Conservation (phyloP, 768 basidiomycete genomes). For the Suillus cothurnatus region DNA sequence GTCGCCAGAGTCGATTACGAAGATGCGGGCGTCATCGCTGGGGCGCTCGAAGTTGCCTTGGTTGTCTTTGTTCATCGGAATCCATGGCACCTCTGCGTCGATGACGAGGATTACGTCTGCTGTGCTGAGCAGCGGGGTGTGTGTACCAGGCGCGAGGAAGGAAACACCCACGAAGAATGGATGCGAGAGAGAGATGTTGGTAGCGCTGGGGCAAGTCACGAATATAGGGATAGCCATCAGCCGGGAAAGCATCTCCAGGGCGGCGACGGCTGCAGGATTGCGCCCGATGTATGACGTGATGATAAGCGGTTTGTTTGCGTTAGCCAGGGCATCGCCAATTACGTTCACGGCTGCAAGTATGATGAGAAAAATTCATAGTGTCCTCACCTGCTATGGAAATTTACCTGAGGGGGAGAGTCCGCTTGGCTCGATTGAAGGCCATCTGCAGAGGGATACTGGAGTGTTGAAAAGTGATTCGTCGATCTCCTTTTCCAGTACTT, state of each 20-base stretch:
- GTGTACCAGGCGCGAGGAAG: slow-evolving; percentile 47
- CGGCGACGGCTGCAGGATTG: slow-evolving; percentile 46
- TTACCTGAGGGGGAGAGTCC: slow-evolving; percentile 46
- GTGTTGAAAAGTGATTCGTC: slow-evolving; percentile 38
- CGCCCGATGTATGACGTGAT: slow-evolving; percentile 66
- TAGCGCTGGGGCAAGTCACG: slow-evolving; percentile 48
- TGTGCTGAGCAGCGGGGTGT: slow-evolving; percentile 47
- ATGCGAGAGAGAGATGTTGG: slow-evolving; percentile 60
- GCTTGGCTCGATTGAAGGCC: slow-evolving; percentile 54
- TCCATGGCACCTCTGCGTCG: slow-evolving; percentile 72
- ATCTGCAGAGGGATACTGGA: slow-evolving; percentile 36
- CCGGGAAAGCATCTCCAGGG: slow-evolving; percentile 50
- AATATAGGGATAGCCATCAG: slow-evolving; percentile 58
- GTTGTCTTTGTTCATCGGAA: slow-evolving; percentile 46
- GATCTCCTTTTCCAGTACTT: slow-evolving; percentile 68
- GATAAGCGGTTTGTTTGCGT: slow-evolving; percentile 59
- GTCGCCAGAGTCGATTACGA: slow-evolving; percentile 63
- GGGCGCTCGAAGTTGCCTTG: slow-evolving; percentile 38
- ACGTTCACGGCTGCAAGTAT: slow-evolving; percentile 28
- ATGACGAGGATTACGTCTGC: slow-evolving; percentile 68
- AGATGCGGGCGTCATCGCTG: slow-evolving; percentile 46
- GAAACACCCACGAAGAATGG: slow-evolving; percentile 55
- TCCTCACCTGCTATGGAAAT: slow-evolving; percentile 1
- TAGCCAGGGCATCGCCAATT: slow-evolving; percentile 52
- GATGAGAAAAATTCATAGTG: background rate